Base-by-base conservation (phyloP, 768 basidiomycete species). In the Rhizopogon rudus region DNA sequence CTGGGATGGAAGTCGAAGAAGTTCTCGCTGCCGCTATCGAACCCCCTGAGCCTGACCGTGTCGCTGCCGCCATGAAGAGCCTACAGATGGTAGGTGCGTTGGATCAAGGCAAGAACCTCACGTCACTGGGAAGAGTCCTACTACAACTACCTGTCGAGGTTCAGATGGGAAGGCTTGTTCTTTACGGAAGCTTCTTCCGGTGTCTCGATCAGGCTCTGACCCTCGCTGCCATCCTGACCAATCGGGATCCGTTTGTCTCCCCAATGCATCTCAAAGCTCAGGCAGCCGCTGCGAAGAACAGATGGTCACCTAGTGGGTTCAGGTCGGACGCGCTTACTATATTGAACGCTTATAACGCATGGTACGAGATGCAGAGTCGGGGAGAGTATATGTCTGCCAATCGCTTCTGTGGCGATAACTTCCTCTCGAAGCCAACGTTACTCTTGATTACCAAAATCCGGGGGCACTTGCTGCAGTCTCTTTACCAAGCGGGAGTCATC, bases 111-210 rank as follows among this genome's bases (percentile, higher is more conserved):
- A 82, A 90, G 61, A 84, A 86, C 55, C 74, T 97, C 44, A 96
- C 93, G 0, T 84, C 93, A 2, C 82, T 98, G 13, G 95, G 95
- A 14, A 82, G 86, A 20, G 89, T 98, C 13, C 80, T 98, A 22
- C 81, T 95, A 12, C 89, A 94, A 64, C 73, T 97, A 0, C 95
- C 95, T 3, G 84, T 97, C 40, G 93, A 97, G 51, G 91, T 84
- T 1, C 89, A 91, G 56, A 83, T 98, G 73, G 95, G 93, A 50
- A 86, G 93, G 54, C 75, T 98, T 48, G 88, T 93, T 51, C 77
- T 98, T 4, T 93, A 87, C 68, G 95, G 95, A 16, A 83, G 86
- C 64, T 91, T 97, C 77, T 96, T 96, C 84, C 83, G 88, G 56
- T 97, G 94, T 70, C 76, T 98, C 41, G 90, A 94, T 67, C 81